These are phyloP conservation scores for Ophiostoma sp. DNA, from an alignment of 2,329 filamentous ascomycete genomes.

Conservation along the genomic window DNA sequence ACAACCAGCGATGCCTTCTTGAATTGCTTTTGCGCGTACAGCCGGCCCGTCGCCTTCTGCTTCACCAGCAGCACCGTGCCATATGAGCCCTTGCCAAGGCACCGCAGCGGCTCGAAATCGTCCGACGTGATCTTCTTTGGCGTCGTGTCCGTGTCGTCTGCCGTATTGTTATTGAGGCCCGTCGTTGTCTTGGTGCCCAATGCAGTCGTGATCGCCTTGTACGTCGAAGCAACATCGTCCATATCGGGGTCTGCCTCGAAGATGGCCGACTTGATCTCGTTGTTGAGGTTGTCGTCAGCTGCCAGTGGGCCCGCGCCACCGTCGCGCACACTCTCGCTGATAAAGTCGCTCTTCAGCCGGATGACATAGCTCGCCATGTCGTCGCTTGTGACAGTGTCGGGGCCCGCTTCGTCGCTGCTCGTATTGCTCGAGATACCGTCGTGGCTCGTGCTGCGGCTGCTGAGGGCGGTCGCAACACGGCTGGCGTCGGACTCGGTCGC, in stretches of 20 bases:
- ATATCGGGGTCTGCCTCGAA: slow-evolving; percentile 15
- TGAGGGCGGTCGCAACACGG: slow-evolving; percentile 35
- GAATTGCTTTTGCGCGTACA: slow-evolving; percentile 98
- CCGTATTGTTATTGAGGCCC: neutral
- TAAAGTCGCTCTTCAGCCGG: slow-evolving; percentile 75
- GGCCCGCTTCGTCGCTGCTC: slow-evolving; percentile 50
- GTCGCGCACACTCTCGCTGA: slow-evolving; percentile 57
- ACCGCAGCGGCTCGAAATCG: slow-evolving; percentile 86
- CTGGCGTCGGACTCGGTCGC: slow-evolving; percentile 31
- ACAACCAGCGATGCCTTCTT: slow-evolving; percentile 94
- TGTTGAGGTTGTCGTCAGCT: neutral
- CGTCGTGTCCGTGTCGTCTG: slow-evolving; percentile 38
- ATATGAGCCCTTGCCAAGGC: slow-evolving; percentile 92
- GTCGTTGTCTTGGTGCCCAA: neutral
- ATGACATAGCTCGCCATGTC: slow-evolving; percentile 71
- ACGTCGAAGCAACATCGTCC: slow-evolving; percentile 9
- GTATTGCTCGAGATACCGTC: slow-evolving; percentile 53
- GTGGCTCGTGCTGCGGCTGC: slow-evolving; percentile 55
- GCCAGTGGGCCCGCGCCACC: slow-evolving; percentile 28
- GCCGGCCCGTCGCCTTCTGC: slow-evolving; percentile 75
- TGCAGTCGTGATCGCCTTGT: neutral
- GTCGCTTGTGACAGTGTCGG: slow-evolving; percentile 53
- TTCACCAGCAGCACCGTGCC: slow-evolving; percentile 92
- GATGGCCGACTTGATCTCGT: neutral
- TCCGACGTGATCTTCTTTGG: slow-evolving; percentile 81